phyloP scores from a whole-genome alignment of 2,329 filamentous ascomycete species.

The Ascosphaera pollenicola region DNA sequence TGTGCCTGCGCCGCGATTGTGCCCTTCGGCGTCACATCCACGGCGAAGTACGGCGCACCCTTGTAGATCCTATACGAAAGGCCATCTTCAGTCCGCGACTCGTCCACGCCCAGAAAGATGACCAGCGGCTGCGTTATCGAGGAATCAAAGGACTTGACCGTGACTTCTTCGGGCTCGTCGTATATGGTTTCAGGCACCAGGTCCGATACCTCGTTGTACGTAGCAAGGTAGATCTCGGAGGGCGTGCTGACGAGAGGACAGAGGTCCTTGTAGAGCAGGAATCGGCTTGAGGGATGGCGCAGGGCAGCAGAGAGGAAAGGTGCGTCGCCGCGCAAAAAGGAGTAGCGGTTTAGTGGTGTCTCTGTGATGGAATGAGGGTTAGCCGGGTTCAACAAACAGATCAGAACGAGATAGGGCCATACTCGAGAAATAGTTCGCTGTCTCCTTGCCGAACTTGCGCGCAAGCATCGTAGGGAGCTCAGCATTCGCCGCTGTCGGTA shows the following conservation, averaged over 20 bases:
- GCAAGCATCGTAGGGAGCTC: constrained; percentile 33
- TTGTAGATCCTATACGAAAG: constrained; percentile 36
- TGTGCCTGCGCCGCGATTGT: constrained; percentile 37
- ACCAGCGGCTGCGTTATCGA: constrained; percentile 43
- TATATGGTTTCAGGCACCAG: constrained; percentile 56
- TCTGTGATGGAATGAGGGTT: constrained; percentile 11
- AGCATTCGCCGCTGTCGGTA: constrained; percentile 36
- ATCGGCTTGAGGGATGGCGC: constrained; percentile 28
- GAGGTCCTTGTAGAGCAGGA: constrained; percentile 61
- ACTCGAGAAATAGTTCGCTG: constrained; percentile 30
- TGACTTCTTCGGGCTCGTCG: constrained; percentile 45
- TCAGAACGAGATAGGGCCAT: constrained; percentile 3
- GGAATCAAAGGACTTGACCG: constrained; percentile 55
- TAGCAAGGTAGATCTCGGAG: constrained; percentile 43
- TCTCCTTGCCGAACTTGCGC: constrained; percentile 27
- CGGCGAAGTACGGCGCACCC: constrained; percentile 67
- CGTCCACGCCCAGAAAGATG: constrained; percentile 69
- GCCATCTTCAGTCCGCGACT: constrained; percentile 26
- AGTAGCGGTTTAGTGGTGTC: constrained; percentile 27
- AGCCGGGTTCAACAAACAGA: not conserved
- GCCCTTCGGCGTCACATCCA: constrained; percentile 63
- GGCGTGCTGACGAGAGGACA: constrained; percentile 45
- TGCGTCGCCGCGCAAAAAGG: constrained; percentile 26
- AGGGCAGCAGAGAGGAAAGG: constrained; percentile 26
- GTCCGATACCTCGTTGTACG: constrained; percentile 43